Base-by-base conservation (phyloP, 1,284 basidiomycete species). In the Cerioporus squamosus region DNA sequence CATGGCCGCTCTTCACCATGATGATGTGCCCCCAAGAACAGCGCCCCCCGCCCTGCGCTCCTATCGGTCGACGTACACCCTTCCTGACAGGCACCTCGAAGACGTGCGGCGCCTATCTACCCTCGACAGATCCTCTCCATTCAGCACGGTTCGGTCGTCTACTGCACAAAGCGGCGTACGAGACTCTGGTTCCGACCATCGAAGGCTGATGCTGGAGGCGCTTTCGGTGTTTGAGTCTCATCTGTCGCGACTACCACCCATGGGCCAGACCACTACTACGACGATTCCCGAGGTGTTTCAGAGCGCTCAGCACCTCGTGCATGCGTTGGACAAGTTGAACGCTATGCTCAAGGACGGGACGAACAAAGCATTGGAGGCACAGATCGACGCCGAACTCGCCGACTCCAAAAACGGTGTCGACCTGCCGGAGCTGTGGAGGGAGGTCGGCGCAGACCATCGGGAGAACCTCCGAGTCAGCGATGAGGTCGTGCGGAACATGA, bases 401-500 rank as follows among this genome's bases (percentile, higher is more conserved):
- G 77, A 76, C 18, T 71, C 69, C 42, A 71, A 69, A 22, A 72
- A 47, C 15, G 67, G 68, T 18, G 70, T 72, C 40, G 78, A 81
- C 45, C 67, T 83, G 23, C 79, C 77, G 3, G 83, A 85, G 55
- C 72, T 91, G 22, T 93, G 89, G 89, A 77, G 81, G 53, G 74
- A 78, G 48, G 81, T 92, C 10, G 87, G 88, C 0, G 80, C 79
- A 4, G 90, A 93, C 57, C 88, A 86, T 66, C 74, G 90, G 39
- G 91, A 93, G 55, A 81, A 83, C 48, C 63, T 90, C 60, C 78
- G 88, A 64, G 79, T 85, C 48, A 88, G 87, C 60, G 91, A 93
- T 69, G 91, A 93, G 67, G 76, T 91, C 43, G 86, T 93, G 1
- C 76, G 91, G 51, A 85, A 83, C 9, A 77, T 90, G 70, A 93